Conservation (phyloP, 345 rosid genomes). For the Lumnitzera littorea region DNA sequence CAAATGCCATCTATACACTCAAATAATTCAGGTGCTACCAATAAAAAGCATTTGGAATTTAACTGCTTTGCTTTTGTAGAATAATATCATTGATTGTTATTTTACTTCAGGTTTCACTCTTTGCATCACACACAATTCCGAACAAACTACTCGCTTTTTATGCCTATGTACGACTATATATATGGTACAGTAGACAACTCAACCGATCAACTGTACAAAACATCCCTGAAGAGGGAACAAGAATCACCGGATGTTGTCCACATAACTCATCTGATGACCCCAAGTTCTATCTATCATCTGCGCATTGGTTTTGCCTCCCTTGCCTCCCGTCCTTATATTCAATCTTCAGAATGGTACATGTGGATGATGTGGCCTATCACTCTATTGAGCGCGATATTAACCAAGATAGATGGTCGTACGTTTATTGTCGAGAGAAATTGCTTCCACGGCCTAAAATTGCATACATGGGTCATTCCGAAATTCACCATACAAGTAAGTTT, state of each 20-base stretch:
- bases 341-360: not conserved
- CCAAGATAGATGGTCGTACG: conserved; percentile 1
- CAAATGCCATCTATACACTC: too few species aligned
- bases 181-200: conserved; percentile 41
- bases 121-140: conserved; percentile 61
- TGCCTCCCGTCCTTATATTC: conserved; percentile 24
- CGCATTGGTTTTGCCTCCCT: conserved; percentile 33
- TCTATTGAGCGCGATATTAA: not conserved
- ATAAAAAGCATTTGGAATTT: too few species aligned
- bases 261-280: conserved; percentile 33
- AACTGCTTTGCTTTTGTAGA: too few species aligned
- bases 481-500: conserved; percentile 7
- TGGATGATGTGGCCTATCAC: conserved; percentile 10
- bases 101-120: conserved; percentile 40
- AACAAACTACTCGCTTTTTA: conserved; percentile 54
- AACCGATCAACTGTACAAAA: conserved; percentile 24
- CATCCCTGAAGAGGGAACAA: conserved; percentile 17
- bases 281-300: conserved; percentile 34
- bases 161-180: conserved; percentile 58
- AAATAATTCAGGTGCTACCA: too few species aligned
- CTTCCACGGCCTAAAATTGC: conserved; percentile 5
- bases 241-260: conserved; percentile 30
- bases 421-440: conserved; percentile 9
- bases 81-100: too few species aligned
- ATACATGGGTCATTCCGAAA: conserved; percentile 12